These are phyloP conservation scores for Iris macrosiphon DNA, from an alignment of 106 monocot genomes.

Conservation along the genomic window DNA sequence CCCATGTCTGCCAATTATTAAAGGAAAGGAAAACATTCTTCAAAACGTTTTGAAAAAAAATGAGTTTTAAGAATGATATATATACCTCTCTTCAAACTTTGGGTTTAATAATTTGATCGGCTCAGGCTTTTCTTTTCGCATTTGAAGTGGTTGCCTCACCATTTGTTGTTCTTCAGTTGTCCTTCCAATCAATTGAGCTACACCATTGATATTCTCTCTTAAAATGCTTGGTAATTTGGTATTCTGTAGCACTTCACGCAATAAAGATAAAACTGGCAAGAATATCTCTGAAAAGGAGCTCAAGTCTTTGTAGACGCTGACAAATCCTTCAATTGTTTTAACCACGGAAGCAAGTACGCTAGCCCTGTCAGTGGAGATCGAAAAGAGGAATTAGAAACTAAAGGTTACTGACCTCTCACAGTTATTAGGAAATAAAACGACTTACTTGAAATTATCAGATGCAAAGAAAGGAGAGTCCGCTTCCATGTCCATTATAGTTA, in stretches of 20 bases:
- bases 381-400: conserved; percentile 1
- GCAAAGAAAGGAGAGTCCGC: conserved; percentile 51
- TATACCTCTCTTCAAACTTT: conserved; percentile 95
- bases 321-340: conserved; percentile 66
- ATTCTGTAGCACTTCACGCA: conserved; percentile 44
- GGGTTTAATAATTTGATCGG: conserved; percentile 84
- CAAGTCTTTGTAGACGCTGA: conserved; percentile 49
- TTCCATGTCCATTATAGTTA: conserved; percentile 44
- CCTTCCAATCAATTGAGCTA: conserved; percentile 48
- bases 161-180: conserved; percentile 43
- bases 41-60: no score
- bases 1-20: no score
- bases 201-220: conserved; percentile 42
- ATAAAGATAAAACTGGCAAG: conserved; percentile 45
- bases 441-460: conserved; percentile 82
- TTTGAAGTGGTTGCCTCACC: conserved; percentile 71
- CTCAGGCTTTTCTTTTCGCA: conserved; percentile 74
- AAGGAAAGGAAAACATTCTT: no score
- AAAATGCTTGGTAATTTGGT: conserved; percentile 29
- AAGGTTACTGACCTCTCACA: background rate
- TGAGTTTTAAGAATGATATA: conserved; percentile 6
- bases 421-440: background rate
- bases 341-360: conserved; percentile 46
- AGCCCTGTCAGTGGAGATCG: conserved; percentile 42
- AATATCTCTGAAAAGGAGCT: conserved; percentile 90